These are phyloP conservation scores for Ophiocordyceps unilateralis DNA, from an alignment of 2,329 filamentous ascomycete genomes.

Conservation along the genomic window DNA sequence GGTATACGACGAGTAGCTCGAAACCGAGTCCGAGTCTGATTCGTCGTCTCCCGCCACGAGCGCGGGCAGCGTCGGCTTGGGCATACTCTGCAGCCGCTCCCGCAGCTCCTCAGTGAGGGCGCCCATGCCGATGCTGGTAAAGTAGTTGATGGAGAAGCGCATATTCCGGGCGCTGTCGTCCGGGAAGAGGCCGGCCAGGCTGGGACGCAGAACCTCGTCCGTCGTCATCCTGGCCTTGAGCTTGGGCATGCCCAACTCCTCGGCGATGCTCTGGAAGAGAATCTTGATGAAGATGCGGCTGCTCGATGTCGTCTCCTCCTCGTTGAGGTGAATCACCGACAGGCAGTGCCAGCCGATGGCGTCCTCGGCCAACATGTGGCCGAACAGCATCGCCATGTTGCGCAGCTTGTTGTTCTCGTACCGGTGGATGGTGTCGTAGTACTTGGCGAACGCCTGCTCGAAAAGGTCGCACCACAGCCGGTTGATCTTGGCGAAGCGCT, in stretches of 20 bases:
- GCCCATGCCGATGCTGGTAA: constrained; percentile 95
- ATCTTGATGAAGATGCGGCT: constrained; percentile 99
- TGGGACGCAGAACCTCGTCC: constrained; percentile 62
- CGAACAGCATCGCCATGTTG: constrained; percentile 91
- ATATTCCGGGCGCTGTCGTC: constrained; percentile 78
- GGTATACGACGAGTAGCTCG: constrained; percentile 61
- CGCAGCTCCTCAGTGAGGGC: constrained; percentile 89
- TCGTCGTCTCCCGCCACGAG: constrained; percentile 34
- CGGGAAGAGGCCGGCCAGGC: constrained; percentile 76
- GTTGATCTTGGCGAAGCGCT: constrained; percentile 92
- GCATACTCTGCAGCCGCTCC: constrained; percentile 74
- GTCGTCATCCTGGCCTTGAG: constrained; percentile 53
- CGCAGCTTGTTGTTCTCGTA: constrained; percentile 91
- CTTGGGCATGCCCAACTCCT: constrained; percentile 71
- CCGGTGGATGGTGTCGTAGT: constrained; percentile 94
- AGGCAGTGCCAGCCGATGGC: constrained; percentile 87
- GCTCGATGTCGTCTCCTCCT: constrained; percentile 91
- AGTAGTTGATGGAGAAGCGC: constrained; percentile 97
- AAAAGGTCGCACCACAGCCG: constrained; percentile 88
- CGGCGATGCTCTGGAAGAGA: constrained; percentile 77
- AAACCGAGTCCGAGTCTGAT: constrained; percentile 55
- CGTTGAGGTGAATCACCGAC: constrained; percentile 72
- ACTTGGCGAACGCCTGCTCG: constrained; percentile 74
- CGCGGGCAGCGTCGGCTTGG: constrained; percentile 63
- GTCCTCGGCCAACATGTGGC: constrained; percentile 74